Base-by-base conservation (phyloP, 768 basidiomycete genomes). In the Russula vinacea region DNA sequence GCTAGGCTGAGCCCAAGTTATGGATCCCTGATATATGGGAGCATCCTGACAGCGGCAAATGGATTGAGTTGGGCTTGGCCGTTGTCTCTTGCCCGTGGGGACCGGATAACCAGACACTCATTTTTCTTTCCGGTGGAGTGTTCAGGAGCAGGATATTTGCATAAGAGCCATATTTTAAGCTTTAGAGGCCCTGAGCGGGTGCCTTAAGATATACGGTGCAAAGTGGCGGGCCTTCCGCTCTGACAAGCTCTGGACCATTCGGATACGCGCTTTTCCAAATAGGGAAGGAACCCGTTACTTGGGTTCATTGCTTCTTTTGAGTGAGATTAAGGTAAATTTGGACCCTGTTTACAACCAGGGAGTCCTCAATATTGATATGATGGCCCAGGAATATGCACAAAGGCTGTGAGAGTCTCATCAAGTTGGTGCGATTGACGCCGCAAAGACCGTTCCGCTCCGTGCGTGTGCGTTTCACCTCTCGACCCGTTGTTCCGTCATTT, bases 261-360 rank as follows among this genome's bases (percentile, higher is more conserved):
- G 49, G 47, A 44, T 29, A 29, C 33, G 40, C 59, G 40, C 51
- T 9, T 42, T 53, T 53, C 51, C 2, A 29, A 19, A 35, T 56
- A 33, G 3, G 54, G 59, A 49, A 32, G 19, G 50, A 16, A 29
- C 64, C 64, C 11, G 42, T 4, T 47, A 26, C 1, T 42, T 56
- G 60, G 45, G 60, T 60, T 60, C 60, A 19, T 35, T 16, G 59
- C 64, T 65, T 65, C 59, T 65, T 56, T 39, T 17, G 22, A 33
- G 32, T 17, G 22, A 9, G 52, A 62, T 62, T 61, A 61, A 65
- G 64, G 59, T 65, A 65, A 65, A 65, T 65, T 61, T 65, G 55
- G 50, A 56, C 60, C 54, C 56, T 58, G 11, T 26, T 56, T 56
- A 29, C 32, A 47, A 5, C 62, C 39, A 35, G 60, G 49, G 22